Conservation (phyloP, 1,284 basidiomycete species). For the Ustilago loliicola region DNA sequence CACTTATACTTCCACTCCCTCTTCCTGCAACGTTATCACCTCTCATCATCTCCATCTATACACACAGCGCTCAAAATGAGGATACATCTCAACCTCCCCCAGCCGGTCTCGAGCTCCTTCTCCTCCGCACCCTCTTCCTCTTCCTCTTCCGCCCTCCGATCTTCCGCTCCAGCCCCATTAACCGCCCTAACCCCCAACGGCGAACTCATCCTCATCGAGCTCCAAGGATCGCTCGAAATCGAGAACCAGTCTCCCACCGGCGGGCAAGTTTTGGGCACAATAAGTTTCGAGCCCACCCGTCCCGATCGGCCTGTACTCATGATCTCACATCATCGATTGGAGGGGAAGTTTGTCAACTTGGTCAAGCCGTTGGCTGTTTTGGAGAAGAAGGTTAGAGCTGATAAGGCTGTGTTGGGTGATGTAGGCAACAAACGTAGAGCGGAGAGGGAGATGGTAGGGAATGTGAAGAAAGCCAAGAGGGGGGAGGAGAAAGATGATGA, state of each 20-base stretch:
- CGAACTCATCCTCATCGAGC: slow-evolving; percentile 66
- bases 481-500: not conserved
- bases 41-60: not conserved
- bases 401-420: slow-evolving; percentile 16
- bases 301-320: slow-evolving; percentile 81
- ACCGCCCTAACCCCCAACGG: slow-evolving; percentile 54
- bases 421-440: not conserved
- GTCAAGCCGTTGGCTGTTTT: slow-evolving; percentile 61
- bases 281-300: slow-evolving; percentile 56
- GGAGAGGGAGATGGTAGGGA: slow-evolving; percentile 11
- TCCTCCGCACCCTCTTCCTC: not conserved
- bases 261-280: slow-evolving; percentile 56
- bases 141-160: not conserved
- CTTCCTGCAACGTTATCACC: not conserved
- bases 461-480: slow-evolving; percentile 11
- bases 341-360: slow-evolving; percentile 84
- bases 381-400: slow-evolving; percentile 46
- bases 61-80: slow-evolving; percentile 15
- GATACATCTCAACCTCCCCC: slow-evolving; percentile 44
- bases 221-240: slow-evolving; percentile 68
- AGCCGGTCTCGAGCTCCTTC: not conserved
- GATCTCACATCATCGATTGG: slow-evolving; percentile 88
- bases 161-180: slow-evolving; percentile 24
- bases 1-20: slow-evolving; percentile 11
- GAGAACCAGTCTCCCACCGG: slow-evolving; percentile 45